Evolutionary conservation across 2,329 filamentous ascomycete species (phyloP).

Genomic region (Penicillium sp.): DNA sequence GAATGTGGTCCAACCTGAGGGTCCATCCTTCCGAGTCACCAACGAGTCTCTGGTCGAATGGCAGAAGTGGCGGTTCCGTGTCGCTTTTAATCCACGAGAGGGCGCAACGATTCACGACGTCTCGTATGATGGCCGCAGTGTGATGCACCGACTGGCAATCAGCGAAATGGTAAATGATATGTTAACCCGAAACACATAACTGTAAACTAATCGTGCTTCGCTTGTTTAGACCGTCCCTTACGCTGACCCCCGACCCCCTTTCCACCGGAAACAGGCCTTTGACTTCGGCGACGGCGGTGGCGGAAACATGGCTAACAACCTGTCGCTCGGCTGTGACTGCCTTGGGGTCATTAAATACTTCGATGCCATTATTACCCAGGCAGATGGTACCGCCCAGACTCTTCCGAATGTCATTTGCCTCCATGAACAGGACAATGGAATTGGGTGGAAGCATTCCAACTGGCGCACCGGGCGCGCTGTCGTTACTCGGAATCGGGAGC

Average conservation of each 20-base stretch:
- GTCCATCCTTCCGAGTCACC: conserved; percentile 58
- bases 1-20: conserved; percentile 68
- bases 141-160: conserved; percentile 65
- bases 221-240: conserved; percentile 54
- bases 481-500: conserved; percentile 57
- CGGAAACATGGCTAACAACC: conserved; percentile 65
- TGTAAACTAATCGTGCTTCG: neutral
- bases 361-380: conserved; percentile 53
- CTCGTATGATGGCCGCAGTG: conserved; percentile 61
- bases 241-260: conserved; percentile 62
- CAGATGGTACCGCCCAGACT: conserved; percentile 52
- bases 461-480: conserved; percentile 62
- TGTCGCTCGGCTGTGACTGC: conserved; percentile 49
- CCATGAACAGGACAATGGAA: conserved; percentile 65
- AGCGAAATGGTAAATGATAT: conserved; percentile 61
- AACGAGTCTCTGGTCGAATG: conserved; percentile 48
- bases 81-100: conserved; percentile 59
- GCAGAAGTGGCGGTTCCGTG: conserved; percentile 68
- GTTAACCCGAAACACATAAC: neutral
- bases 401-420: conserved; percentile 64
- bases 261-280: conserved; percentile 68
- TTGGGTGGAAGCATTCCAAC: conserved; percentile 68
- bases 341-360: conserved; percentile 67
- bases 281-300: conserved; percentile 69
- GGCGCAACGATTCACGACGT: conserved; percentile 69